Percentiles rank a stretch among this genome's conserved stretches.
Evolutionary conservation across 805 yeast species (phyloP).

Genomic region (Lachancea fermentati): DNA sequence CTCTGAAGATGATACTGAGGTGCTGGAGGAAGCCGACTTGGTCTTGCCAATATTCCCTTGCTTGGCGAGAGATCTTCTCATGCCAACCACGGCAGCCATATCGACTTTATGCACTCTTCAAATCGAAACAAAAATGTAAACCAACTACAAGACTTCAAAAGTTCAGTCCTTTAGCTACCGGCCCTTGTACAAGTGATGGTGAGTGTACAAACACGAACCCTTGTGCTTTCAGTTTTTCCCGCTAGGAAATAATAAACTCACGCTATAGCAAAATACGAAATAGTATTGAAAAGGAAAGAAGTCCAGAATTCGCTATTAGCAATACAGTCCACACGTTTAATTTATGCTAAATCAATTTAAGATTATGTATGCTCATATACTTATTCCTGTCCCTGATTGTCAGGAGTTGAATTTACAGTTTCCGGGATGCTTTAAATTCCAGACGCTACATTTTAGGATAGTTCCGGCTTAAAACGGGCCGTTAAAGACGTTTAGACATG

Average conservation of each 20-base stretch:
- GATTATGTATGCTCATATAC: no score
- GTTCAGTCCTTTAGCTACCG: not conserved
- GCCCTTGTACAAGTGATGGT: not conserved
- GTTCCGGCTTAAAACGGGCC: not conserved
- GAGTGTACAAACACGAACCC: not conserved
- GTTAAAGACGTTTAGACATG: not conserved
- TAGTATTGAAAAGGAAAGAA: not conserved
- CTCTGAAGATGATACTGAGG: conserved; percentile 5
- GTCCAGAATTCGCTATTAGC: no score
- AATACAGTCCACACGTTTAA: no score
- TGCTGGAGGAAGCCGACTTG: conserved; percentile 5
- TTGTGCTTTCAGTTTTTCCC: not conserved
- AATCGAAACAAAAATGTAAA: not conserved
- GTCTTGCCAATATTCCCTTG: conserved; percentile 2
- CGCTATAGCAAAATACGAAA: not conserved
- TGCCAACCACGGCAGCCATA: conserved; percentile 1
- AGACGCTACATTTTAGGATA: not conserved
- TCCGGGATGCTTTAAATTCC: no score
- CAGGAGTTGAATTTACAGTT: no score
- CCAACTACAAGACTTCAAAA: not conserved
- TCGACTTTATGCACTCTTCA: not conserved
- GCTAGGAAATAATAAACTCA: not conserved
- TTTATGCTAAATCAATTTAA: no score
- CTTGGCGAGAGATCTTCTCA: not conserved
- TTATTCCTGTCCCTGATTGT: no score